Percentiles rank a stretch among this genome's conserved stretches.
phyloP scores from a whole-genome alignment of 2,329 filamentous ascomycete genomes.

The Curvularia eragrostidis region DNA sequence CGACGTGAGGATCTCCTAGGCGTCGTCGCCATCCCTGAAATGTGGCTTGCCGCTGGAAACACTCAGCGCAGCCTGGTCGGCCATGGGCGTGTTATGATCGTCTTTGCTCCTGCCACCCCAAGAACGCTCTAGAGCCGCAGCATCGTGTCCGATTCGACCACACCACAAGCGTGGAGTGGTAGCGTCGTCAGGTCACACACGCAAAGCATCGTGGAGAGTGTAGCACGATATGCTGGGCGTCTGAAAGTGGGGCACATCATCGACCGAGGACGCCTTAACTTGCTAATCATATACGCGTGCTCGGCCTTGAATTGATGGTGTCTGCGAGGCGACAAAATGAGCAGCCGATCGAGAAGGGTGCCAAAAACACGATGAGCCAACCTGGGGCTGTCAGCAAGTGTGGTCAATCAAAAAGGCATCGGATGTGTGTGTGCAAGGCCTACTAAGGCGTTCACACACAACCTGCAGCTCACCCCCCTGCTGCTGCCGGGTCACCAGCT shows the following conservation, averaged over 20 bases:
- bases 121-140: conserved; percentile 16
- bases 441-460: conserved; percentile 2
- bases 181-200: conserved; percentile 27
- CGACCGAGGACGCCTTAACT: conserved; percentile 34
- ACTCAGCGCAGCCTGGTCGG: conserved; percentile 31
- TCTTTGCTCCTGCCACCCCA: conserved; percentile 5
- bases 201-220: conserved; percentile 26
- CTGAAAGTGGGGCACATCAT: conserved; percentile 38
- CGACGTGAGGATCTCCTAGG: conserved; percentile 39
- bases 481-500: conserved; percentile 34
- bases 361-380: conserved; percentile 25
- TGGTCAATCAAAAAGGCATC: conserved; percentile 34
- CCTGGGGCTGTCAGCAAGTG: conserved; percentile 30
- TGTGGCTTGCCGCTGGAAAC: conserved; percentile 43
- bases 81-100: conserved; percentile 20
- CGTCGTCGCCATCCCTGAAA: conserved; percentile 32
- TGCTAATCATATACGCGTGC: conserved; percentile 31
- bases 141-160: conserved; percentile 11
- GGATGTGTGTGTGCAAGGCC: conserved; percentile 30
- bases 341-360: conserved; percentile 31
- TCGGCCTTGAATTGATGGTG: conserved; percentile 39
- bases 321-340: conserved; percentile 37
- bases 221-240: conserved; percentile 30
- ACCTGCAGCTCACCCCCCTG: conserved; percentile 34
- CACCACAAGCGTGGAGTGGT: conserved; percentile 7